Conservation (phyloP, 352 stramenopile species). For the Pythium monospermum region DNA sequence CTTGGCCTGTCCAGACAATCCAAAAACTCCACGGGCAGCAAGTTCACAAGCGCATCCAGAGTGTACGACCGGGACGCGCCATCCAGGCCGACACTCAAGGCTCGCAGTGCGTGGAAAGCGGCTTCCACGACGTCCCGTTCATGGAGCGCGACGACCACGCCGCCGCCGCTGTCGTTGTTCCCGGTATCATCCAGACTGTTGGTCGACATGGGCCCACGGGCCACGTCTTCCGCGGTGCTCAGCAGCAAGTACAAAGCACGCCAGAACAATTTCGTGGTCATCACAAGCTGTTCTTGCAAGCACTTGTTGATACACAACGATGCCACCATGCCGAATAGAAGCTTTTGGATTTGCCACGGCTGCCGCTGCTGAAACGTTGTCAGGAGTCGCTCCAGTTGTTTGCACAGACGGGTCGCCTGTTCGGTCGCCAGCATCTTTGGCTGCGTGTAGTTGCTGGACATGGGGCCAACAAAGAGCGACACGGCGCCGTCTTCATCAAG, state of each 20-base stretch:
- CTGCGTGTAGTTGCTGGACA: conserved; percentile 6
- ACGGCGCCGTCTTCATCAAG: neutral
- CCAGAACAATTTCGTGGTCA: conserved; percentile 68
- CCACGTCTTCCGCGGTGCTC: conserved; percentile 51
- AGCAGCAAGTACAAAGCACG: conserved; percentile 74
- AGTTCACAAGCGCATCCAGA: conserved; percentile 55
- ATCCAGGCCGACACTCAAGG: conserved; percentile 50
- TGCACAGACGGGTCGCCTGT: conserved; percentile 38
- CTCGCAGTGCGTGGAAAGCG: conserved; percentile 60
- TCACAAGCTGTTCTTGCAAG: conserved; percentile 62
- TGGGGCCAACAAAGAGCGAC: conserved; percentile 7
- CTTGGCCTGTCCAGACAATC: conserved; percentile 64
- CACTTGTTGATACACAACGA: conserved; percentile 48
- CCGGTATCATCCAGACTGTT: conserved; percentile 25
- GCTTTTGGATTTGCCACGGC: conserved; percentile 70
- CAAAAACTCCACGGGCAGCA: conserved; percentile 71
- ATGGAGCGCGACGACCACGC: conserved; percentile 51
- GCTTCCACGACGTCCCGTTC: conserved; percentile 70
- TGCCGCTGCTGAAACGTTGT: conserved; percentile 71
- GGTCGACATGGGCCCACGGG: conserved; percentile 32
- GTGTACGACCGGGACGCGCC: conserved; percentile 46
- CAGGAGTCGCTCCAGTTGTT: conserved; percentile 59
- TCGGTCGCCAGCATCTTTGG: conserved; percentile 8
- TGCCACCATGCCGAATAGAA: conserved; percentile 70
- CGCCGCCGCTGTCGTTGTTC: too few species aligned